Evolutionary conservation across 331 rosid genomes (phyloP).

Genomic region (Arachis monticola): DNA sequence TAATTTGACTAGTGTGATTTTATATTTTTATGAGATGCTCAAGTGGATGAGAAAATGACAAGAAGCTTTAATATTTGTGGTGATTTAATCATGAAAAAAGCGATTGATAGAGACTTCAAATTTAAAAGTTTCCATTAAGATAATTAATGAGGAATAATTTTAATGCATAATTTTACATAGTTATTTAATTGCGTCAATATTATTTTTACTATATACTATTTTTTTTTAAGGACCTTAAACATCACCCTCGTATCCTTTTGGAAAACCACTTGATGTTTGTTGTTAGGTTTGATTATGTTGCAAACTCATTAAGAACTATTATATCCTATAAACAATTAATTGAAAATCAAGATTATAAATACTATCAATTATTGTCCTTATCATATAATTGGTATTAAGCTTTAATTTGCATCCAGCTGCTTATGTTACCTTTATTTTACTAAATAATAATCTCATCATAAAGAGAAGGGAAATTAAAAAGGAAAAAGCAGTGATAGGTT

Average conservation of each 20-base stretch:
- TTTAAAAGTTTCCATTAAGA: not conserved
- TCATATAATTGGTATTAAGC: not conserved
- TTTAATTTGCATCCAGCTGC: not conserved
- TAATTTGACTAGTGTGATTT: not conserved
- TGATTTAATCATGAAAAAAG: not conserved
- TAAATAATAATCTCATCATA: not conserved
- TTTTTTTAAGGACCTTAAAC: no score
- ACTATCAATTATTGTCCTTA: no score
- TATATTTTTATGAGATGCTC: not conserved
- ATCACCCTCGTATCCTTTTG: not conserved
- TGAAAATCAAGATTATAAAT: no score
- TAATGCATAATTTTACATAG: no score
- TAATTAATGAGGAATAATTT: no score
- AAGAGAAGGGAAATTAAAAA: not conserved
- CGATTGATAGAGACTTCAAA: not conserved
- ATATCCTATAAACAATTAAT: no score
- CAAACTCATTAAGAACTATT: no score
- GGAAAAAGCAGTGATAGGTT: conserved; percentile 2
- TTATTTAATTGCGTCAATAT: no score
- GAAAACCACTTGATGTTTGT: no score
- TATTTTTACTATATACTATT: no score
- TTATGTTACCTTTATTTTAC: not conserved
- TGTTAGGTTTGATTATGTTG: no score
- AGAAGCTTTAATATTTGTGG: not conserved
- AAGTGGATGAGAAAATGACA: not conserved